phyloP scores from a whole-genome alignment of 1,139 yeast species.

The Blastobotrys raffinosifermentans region DNA sequence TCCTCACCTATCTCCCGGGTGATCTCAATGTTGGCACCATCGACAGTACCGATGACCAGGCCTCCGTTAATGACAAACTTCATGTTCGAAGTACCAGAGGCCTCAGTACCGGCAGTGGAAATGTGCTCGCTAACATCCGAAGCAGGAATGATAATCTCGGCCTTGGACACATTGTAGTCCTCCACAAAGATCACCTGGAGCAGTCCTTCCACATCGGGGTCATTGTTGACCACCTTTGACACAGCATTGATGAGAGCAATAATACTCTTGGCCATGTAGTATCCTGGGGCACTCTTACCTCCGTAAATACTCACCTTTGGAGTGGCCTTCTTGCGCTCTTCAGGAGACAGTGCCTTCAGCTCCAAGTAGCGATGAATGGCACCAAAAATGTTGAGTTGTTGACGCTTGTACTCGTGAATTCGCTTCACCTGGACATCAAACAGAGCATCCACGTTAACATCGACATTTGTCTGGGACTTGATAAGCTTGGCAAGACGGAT shows the following conservation, averaged over 20 bases:
- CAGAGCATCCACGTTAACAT: conserved; percentile 60
- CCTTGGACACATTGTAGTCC: conserved; percentile 90
- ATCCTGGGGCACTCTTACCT: conserved; percentile 96
- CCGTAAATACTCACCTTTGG: conserved; percentile 83
- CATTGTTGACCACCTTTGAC: conserved; percentile 73
- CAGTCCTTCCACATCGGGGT: conserved; percentile 63
- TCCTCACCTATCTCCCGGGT: conserved; percentile 92
- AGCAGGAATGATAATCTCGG: conserved; percentile 86
- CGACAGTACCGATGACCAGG: conserved; percentile 89
- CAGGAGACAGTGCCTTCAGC: conserved; percentile 62
- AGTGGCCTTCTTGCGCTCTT: conserved; percentile 60
- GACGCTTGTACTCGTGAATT: conserved; percentile 94
- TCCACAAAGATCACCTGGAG: conserved; percentile 85
- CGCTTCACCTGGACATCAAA: conserved; percentile 93
- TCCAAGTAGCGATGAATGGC: conserved; percentile 75
- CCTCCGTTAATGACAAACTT: conserved; percentile 94
- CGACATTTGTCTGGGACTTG: conserved; percentile 58
- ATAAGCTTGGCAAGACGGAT: conserved; percentile 62
- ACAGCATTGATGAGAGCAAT: conserved; percentile 81
- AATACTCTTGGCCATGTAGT: conserved; percentile 88
- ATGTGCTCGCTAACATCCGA: conserved; percentile 90
- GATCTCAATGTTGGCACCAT: conserved; percentile 95
- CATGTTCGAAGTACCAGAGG: conserved; percentile 95
- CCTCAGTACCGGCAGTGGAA: conserved; percentile 98
- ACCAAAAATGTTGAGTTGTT: conserved; percentile 87